Conservation (phyloP, 2,329 filamentous ascomycete genomes). For the Nemania serpens region DNA sequence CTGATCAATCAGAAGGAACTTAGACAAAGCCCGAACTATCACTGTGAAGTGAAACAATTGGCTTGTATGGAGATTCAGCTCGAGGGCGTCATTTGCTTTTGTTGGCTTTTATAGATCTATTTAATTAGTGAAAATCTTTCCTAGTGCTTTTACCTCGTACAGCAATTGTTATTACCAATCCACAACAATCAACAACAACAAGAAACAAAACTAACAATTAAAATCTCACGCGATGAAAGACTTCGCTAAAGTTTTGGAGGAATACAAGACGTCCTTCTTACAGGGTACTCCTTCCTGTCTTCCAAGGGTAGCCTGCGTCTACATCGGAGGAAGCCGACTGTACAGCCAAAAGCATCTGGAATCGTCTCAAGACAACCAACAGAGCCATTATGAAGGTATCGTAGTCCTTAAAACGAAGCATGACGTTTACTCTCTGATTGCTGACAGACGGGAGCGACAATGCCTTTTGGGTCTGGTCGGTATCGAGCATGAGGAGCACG, state of each 20-base stretch:
- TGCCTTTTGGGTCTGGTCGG: conserved; percentile 3
- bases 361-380: background rate
- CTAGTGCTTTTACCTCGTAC: too few relatives aligned
- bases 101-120: too few relatives aligned
- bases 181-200: background rate
- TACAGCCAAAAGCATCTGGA: background rate
- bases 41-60: too few relatives aligned
- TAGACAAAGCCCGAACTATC: background rate
- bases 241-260: background rate
- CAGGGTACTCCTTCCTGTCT: conserved; percentile 1
- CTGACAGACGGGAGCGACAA: background rate
- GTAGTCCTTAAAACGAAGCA: conserved; percentile 14
- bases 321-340: conserved; percentile 20
- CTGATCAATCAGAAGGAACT: background rate
- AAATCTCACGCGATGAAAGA: background rate
- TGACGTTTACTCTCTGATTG: conserved; percentile 1
- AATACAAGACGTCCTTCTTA: conserved; percentile 13
- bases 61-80: too few relatives aligned
- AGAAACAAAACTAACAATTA: too few relatives aligned
- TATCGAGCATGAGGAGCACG: background rate
- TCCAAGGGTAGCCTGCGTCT: conserved; percentile 9
- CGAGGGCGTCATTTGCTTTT: too few relatives aligned
- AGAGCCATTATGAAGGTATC: conserved; percentile 10
- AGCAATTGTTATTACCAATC: too few relatives aligned
- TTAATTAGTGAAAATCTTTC: too few relatives aligned